Conservation (phyloP, 345 rosid species). For the Corchorus olitorius region DNA sequence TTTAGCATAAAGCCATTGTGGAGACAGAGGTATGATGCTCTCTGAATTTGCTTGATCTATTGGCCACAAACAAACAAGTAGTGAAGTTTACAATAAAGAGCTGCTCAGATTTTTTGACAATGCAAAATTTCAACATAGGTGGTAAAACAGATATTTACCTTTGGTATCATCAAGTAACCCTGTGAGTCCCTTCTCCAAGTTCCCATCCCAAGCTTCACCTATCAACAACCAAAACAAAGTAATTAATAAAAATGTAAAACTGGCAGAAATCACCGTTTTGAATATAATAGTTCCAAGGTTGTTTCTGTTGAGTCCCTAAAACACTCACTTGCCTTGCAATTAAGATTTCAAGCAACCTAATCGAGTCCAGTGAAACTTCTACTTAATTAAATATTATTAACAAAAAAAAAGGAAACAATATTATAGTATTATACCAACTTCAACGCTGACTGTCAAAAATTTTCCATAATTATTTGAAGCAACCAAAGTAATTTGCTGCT, state of each 20-base stretch:
- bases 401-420: background rate
- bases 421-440: background rate
- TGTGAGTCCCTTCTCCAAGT: conserved; percentile 26
- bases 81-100: background rate
- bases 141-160: conserved; percentile 28
- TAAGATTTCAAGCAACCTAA: background rate
- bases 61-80: background rate
- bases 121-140: background rate
- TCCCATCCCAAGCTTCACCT: conserved; percentile 38
- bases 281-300: background rate
- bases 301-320: background rate
- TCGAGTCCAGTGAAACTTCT: background rate
- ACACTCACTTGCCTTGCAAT: background rate
- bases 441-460: background rate
- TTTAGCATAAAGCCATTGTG: conserved; percentile 57
- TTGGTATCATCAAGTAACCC: conserved; percentile 41
- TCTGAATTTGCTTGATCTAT: conserved; percentile 45
- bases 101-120: background rate
- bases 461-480: background rate
- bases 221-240: background rate
- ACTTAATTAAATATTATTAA: background rate
- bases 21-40: conserved; percentile 51
- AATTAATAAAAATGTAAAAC: conserved; percentile 5
- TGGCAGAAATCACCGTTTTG: background rate
- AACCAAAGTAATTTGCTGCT: background rate